Conservation (phyloP, 1,139 yeast species). For the Debaryomyces nepalensis region DNA sequence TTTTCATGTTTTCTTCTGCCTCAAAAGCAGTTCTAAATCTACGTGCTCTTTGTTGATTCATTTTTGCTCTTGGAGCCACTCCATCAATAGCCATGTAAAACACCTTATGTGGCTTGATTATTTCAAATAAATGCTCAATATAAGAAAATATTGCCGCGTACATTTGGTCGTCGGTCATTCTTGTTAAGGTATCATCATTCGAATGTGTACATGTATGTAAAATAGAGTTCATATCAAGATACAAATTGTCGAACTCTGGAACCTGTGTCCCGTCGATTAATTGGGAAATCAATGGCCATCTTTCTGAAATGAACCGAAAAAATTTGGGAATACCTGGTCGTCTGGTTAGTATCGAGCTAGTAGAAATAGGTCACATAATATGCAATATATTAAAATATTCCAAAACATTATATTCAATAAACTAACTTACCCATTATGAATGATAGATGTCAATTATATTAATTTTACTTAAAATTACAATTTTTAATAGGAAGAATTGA, state of each 20-base stretch:
- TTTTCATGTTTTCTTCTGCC: constrained; percentile 75
- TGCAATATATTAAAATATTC: background rate
- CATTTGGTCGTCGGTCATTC: constrained; percentile 88
- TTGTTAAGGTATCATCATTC: constrained; percentile 60
- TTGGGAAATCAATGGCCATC: constrained; percentile 98
- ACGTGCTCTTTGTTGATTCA: constrained; percentile 98
- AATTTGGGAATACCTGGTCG: constrained; percentile 92
- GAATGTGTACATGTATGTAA: constrained; percentile 92
- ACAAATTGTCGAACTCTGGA: constrained; percentile 93
- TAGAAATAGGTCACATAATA: background rate
- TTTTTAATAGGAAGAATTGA: background rate
- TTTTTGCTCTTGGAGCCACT: constrained; percentile 98
- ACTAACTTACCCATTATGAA: constrained; percentile 14
- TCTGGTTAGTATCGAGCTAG: constrained; percentile 11
- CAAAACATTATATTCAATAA: too few relatives aligned
- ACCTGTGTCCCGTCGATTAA: constrained; percentile 81
- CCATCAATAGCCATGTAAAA: constrained; percentile 99
- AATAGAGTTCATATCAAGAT: constrained; percentile 97
- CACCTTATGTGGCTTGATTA: constrained; percentile 83
- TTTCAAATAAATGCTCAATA: constrained; percentile 88
- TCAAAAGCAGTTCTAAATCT: constrained; percentile 95
- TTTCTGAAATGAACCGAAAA: constrained; percentile 94
- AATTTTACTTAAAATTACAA: constrained; percentile 1
- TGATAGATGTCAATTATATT: constrained; percentile 7
- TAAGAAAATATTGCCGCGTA: constrained; percentile 92